Evolutionary conservation across 2,329 filamentous ascomycete genomes (phyloP), one percentile per base, ranked within the genome.

Genomic region (Exophiala xenobiotica): DNA sequence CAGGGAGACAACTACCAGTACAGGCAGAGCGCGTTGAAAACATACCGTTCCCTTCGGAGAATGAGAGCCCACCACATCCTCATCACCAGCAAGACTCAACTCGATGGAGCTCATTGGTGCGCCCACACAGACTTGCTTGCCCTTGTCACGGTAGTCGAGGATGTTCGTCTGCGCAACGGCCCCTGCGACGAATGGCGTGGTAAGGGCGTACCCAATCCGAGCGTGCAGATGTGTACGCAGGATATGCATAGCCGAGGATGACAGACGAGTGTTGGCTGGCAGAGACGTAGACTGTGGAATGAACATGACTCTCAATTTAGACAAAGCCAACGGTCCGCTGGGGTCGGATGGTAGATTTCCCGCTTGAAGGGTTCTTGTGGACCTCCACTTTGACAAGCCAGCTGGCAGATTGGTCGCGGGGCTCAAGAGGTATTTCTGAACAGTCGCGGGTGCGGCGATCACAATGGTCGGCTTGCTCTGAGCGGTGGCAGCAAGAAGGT

Each of bases 81-180:
- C 60, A 14, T 72, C 63, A 8, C 57, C 59, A 4, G 60, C 53
- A 54, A 96, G 67, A 63, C 87, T 80, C 31, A 96, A 68, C 72
- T 97, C 92, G 1, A 92, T 79, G 61, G 83, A 86, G 57, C 86
- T 88, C 33, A 93, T 66, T 2, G 92, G 91, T 7, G 86, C 77
- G 2, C 93, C 93, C 64, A 97, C 96, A 68, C 70, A 70, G 2
- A 56, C 58, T 66, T 37, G 69, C 66, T 33, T 69, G 29, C 70
- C 72, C 56, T 78, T 77, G 59, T 60, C 53, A 42, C 92, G 78
- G 68, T 97, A 97, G 67, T 97, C 92, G 65, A 88, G 95, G 31
- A 91, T 78, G 55, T 88, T 85, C 6, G 88, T 95, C 72, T 97
- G 92, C 1, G 86, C 77, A n/a, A 95, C 81, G 1, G 91, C 86